A percentile compares a stretch with the other conserved stretches of the same genome.
phyloP scores from a whole-genome alignment of 805 yeast species.

The Wickerhamomyces queroliae region DNA sequence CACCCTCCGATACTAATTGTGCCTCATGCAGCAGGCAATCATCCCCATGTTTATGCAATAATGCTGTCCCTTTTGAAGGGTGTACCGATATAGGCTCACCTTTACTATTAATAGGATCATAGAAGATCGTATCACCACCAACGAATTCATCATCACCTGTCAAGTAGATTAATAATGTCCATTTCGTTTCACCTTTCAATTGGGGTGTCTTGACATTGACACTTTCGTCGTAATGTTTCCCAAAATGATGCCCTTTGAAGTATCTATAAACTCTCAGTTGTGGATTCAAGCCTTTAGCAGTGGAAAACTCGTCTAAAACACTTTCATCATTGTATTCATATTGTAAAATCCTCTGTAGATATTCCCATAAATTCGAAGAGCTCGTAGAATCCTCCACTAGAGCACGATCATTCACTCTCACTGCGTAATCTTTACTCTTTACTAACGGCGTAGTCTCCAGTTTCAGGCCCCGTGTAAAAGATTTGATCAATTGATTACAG shows the following conservation, averaged over 20 bases:
- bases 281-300: conserved; percentile 46
- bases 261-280: conserved; percentile 53
- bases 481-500: conserved; percentile 5
- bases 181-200: conserved; percentile 37
- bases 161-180: conserved; percentile 56
- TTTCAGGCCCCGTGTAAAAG: conserved; percentile 1
- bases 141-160: conserved; percentile 49
- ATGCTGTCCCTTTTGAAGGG: conserved; percentile 50
- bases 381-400: conserved; percentile 31
- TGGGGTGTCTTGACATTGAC: conserved; percentile 30
- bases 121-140: conserved; percentile 59
- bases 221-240: conserved; percentile 56
- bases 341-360: conserved; percentile 27
- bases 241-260: conserved; percentile 50
- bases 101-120: conserved; percentile 21
- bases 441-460: conserved; percentile 43
- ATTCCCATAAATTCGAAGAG: conserved; percentile 38
- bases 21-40: conserved; percentile 60
- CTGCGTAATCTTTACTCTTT: conserved; percentile 49
- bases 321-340: conserved; percentile 24
- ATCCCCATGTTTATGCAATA: conserved; percentile 61
- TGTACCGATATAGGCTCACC: conserved; percentile 29
- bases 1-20: conserved; percentile 42
- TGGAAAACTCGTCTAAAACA: conserved; percentile 27
- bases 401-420: conserved; percentile 49